Base-by-base conservation (phyloP, 2,329 filamentous ascomycete species). In the Beauveria asiatica region DNA sequence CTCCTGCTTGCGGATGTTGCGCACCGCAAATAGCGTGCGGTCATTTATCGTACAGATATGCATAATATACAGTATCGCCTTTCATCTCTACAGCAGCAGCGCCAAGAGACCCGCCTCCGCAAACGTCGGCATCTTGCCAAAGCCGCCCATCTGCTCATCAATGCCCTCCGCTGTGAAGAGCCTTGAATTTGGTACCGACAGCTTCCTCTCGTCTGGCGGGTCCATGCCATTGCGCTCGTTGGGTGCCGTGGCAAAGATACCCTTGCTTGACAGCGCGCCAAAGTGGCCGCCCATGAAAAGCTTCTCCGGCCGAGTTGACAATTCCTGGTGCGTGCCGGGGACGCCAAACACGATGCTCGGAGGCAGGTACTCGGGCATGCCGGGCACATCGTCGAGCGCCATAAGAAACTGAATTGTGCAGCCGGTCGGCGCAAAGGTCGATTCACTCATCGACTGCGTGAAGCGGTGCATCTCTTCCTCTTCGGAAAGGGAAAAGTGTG, bases 371-470 rank as follows among this genome's bases (percentile, higher is more conserved):
- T 61, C 52, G 21, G 64, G 61, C 67, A 64, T 51, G 68, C 73
- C 60, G 2, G 57, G 57, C 1, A 67, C 61, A 0, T 67, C 65
- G 25, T 67, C 68, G 8, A 70, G 65, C 2, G 76, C 73, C 39
- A 83, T 76, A 65, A 88, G 84, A 68, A 89, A 90, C 67, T 88
- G 83, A 21, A 93, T 80, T 52, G 74, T 80, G 16, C 87, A 84
- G 8, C 86, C 88, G 5, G 84, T 79, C 27, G 79, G 78, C 6
- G 84, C 83, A 59, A 89, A 79, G 49, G 83, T 80, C 9, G 65
- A 69, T 48, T 70, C 70, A 54, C 66, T 67, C 66, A 84, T 77
- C 10, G 77, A 76, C 50, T 75, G 73, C 64, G 84, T 78, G 62
- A 85, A 84, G 63, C 72, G 75, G 41, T 80, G 74, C 64, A 86